Conservation (phyloP, 1,139 yeast genomes). For the Saccharomyces hybrid region DNA sequence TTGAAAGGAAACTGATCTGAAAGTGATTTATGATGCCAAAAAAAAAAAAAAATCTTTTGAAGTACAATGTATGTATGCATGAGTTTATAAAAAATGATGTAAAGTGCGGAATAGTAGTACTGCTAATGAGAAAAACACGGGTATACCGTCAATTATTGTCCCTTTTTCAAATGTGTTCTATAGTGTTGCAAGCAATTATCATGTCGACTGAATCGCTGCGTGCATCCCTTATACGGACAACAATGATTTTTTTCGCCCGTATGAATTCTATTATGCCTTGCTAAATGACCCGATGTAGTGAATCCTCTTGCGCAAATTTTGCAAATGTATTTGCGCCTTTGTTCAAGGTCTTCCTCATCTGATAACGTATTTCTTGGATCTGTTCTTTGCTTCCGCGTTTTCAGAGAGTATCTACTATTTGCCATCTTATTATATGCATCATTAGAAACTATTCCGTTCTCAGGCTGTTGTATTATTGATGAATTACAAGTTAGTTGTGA, state of each 20-base stretch:
- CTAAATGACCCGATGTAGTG: constrained; percentile 88
- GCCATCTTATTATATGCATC: neutral
- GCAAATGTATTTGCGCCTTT: constrained; percentile 23
- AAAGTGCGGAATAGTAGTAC: neutral
- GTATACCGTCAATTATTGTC: neutral
- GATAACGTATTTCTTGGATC: neutral
- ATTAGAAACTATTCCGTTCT: neutral
- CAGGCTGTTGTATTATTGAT: neutral
- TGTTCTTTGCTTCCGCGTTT: neutral
- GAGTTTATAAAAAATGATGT: neutral
- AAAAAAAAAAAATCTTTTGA: neutral
- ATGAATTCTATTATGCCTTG: constrained; percentile 84
- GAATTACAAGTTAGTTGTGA: neutral
- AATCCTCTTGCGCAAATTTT: constrained; percentile 28
- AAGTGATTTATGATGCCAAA: neutral
- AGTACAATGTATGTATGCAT: neutral
- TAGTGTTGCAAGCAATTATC: constrained; percentile 93
- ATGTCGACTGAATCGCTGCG: constrained; percentile 80
- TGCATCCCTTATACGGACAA: constrained; percentile 79
- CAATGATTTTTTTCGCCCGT: constrained; percentile 85
- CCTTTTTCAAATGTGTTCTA: constrained; percentile 50
- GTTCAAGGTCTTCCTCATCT: neutral
- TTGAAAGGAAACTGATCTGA: neutral
- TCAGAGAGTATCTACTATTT: neutral
- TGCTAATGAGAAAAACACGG: neutral